A percentile compares a stretch with the other conserved stretches of the same genome.
Evolutionary conservation across 2,329 filamentous ascomycete genomes (phyloP).

Genomic region (Trichophaea hybrida): DNA sequence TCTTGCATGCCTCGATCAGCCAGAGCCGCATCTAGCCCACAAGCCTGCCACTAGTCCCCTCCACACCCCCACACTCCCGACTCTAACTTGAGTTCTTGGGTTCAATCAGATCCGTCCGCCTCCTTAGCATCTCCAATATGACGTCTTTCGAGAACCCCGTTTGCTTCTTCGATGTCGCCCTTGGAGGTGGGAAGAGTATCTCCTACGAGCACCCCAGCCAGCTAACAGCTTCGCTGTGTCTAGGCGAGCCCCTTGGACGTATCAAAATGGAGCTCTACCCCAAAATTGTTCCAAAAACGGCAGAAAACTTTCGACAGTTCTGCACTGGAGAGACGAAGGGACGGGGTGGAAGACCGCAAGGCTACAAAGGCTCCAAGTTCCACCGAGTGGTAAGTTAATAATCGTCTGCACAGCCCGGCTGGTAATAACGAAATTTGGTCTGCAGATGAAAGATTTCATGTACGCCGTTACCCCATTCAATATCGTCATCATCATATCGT

Average conservation of each 20-base stretch:
- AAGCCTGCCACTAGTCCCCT: neutral
- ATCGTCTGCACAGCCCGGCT: neutral
- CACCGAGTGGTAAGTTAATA: conserved; percentile 61
- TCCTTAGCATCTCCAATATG: neutral
- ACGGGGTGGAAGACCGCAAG: conserved; percentile 60
- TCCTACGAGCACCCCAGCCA: conserved; percentile 1
- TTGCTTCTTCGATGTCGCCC: conserved; percentile 64
- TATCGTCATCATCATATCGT: neutral
- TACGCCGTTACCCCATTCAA: neutral
- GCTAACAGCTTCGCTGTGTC: neutral
- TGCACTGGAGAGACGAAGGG: conserved; percentile 88
- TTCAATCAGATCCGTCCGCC: neutral
- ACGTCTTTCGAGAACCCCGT: conserved; percentile 32
- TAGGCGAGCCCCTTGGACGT: conserved; percentile 72
- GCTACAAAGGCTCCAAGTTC: conserved; percentile 90
- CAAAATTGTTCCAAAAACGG: conserved; percentile 69
- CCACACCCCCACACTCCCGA: neutral
- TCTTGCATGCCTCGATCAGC: too few species aligned
- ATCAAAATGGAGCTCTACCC: conserved; percentile 85
- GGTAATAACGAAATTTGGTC: neutral
- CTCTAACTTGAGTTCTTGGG: neutral
- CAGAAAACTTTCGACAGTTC: conserved; percentile 94
- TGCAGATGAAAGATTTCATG: conserved; percentile 24
- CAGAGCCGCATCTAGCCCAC: too few species aligned
- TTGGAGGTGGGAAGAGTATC: conserved; percentile 48